Evolutionary conservation across 208 protist genomes (phyloP).

Genomic region (Crithidia acanthocephali): DNA sequence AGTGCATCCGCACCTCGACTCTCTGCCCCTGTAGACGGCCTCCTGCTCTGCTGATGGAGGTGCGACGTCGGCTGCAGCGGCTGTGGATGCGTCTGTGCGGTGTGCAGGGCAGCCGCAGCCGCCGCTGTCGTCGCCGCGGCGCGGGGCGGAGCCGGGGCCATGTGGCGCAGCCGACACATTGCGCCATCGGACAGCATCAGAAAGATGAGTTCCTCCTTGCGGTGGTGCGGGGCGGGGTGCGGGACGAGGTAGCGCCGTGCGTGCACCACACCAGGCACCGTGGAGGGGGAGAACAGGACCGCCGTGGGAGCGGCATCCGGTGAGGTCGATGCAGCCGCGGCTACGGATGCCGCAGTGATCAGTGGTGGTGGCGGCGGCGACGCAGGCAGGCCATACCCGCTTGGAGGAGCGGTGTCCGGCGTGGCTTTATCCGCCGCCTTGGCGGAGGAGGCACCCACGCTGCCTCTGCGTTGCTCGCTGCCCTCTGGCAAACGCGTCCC

Average conservation of each 20-base stretch:
- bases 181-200: constrained; percentile 69
- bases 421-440: neutral
- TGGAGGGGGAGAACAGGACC: constrained; percentile 1
- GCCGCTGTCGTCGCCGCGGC: neutral
- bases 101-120: neutral
- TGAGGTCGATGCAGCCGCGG: neutral
- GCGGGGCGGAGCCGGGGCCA: neutral
- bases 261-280: constrained; percentile 25
- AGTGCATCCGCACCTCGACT: neutral
- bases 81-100: neutral
- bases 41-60: neutral
- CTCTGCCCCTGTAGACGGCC: neutral
- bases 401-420: neutral
- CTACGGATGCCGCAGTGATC: no score
- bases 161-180: constrained; percentile 46
- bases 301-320: constrained; percentile 5
- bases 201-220: constrained; percentile 57
- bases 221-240: constrained; percentile 30
- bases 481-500: neutral
- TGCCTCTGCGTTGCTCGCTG: neutral
- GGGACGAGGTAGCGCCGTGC: constrained; percentile 25
- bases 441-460: neutral
- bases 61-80: neutral
- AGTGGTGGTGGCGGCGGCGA: neutral
- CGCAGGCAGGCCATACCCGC: neutral